A percentile compares a stretch with the other conserved stretches of the same genome.
These are phyloP conservation scores for Sporothrix phasma DNA, from an alignment of 2,329 filamentous ascomycete genomes.

Conservation along the genomic window DNA sequence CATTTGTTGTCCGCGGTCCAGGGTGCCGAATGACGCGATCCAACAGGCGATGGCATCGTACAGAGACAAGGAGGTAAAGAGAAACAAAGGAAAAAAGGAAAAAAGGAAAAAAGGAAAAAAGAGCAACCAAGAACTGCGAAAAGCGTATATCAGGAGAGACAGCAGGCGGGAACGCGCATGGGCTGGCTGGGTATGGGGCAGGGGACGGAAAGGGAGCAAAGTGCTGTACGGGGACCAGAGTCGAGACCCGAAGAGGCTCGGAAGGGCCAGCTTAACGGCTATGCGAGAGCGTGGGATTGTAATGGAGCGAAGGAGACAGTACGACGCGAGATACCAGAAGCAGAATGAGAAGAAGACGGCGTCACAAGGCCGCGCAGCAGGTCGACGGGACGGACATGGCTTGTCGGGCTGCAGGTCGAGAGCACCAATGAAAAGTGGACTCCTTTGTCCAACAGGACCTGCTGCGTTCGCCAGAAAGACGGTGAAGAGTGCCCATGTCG, in stretches of 20 bases:
- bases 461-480: background rate
- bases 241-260: background rate
- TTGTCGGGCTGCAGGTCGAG: background rate
- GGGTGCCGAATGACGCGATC: constrained; percentile 14
- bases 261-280: too few relatives aligned
- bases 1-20: background rate
- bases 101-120: background rate
- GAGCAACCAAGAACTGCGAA: too few relatives aligned
- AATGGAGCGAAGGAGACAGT: too few relatives aligned
- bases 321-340: too few relatives aligned
- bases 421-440: background rate
- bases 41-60: constrained; percentile 15
- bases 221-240: background rate
- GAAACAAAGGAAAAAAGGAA: background rate
- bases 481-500: background rate
- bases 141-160: background rate
- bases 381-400: too few relatives aligned
- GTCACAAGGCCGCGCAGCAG: background rate
- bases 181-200: too few relatives aligned
- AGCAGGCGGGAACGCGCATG: background rate
- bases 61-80: background rate
- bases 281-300: too few relatives aligned
- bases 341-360: background rate
- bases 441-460: background rate
- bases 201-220: background rate